Evolutionary conservation across 2,329 filamentous ascomycete species (phyloP), one percentile per base, ranked within the genome.

Genomic region (Trichoderma sp.): DNA sequence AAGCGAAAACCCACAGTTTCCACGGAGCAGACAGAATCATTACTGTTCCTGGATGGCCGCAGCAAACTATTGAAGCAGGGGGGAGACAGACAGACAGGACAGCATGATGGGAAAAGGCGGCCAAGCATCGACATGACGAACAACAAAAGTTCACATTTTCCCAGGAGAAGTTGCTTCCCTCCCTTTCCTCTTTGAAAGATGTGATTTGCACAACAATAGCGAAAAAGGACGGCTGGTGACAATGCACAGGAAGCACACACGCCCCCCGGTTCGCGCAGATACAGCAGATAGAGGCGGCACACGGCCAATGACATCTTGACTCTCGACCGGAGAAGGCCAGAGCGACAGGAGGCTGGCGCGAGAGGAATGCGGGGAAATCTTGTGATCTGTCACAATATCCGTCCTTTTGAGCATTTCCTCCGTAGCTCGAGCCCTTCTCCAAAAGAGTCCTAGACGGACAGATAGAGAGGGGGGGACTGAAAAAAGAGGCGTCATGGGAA

Each of bases 301-400:
- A 41, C 43, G 30, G n/a, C 45, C 30, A 58, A 44, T 30, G 45
- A 15, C 19, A 24, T 55, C 60, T 55, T 44, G 28, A 17, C 57
- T 30, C 58, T 43, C 28, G 58, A 30, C 30, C 30, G 44, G 26
- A 26, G 54, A 39, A 26, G 52, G 47, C 54, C 30, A 51, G 17
- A 59, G 45, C n/a, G 14, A 24, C 28, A 43, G 14, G 44, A 44
- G 62, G 56, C 63, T 59, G 63, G 58, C 34, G 50, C 44, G 50
- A 28, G 30, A 45, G 64, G 64, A 66, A 66, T 63, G 64, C 64
- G 64, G 64, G 64, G 64, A 63, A 66, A 52, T 41, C 63, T 63
- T 63, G 45, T 66, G 59, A 66, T 57, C 59, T 66, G 21, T 66
- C 64, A 66, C 59, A 62, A 48, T 9, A 9, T 30, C 30, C 30